These are phyloP conservation scores for Thymus quinquecostatus DNA, from an alignment of 257 asterid genomes.

Conservation along the genomic window DNA sequence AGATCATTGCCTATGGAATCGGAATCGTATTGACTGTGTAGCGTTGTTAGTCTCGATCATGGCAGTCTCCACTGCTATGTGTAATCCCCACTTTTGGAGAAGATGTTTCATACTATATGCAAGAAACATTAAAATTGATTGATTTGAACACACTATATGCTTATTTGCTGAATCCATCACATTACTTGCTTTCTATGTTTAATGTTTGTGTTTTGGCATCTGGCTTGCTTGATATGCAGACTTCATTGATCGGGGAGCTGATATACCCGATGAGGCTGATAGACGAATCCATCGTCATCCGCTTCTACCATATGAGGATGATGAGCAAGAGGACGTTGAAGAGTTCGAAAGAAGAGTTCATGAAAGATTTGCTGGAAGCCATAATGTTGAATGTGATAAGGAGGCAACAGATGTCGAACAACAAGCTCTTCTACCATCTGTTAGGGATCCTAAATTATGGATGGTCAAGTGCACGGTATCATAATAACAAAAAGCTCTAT, in stretches of 20 bases:
- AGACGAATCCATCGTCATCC: constrained; percentile 74
- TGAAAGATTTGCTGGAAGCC: constrained; percentile 68
- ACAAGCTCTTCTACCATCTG: constrained; percentile 92
- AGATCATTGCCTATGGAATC: not conserved
- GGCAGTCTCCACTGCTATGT: no score
- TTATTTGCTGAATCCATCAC: not conserved
- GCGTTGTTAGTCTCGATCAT: no score
- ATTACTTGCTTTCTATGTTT: not conserved
- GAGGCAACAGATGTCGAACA: constrained; percentile 94
- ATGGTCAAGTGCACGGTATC: constrained; percentile 98
- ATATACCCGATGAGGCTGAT: constrained; percentile 75
- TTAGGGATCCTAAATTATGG: constrained; percentile 95
- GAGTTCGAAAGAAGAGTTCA: constrained; percentile 72
- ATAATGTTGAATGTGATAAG: constrained; percentile 70
- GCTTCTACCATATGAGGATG: constrained; percentile 80
- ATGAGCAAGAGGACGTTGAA: constrained; percentile 80
- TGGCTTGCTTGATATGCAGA: constrained; percentile 47
- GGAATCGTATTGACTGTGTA: not conserved
- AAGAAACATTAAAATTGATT: not conserved
- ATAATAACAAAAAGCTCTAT: constrained; percentile 6
- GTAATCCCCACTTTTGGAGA: not conserved
- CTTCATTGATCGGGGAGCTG: constrained; percentile 71
- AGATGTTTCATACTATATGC: not conserved
- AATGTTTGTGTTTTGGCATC: constrained; percentile 9
- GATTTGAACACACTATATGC: not conserved